These are phyloP conservation scores for Botrytis cinerea DNA, from an alignment of 2,329 filamentous ascomycete genomes.

Conservation along the genomic window DNA sequence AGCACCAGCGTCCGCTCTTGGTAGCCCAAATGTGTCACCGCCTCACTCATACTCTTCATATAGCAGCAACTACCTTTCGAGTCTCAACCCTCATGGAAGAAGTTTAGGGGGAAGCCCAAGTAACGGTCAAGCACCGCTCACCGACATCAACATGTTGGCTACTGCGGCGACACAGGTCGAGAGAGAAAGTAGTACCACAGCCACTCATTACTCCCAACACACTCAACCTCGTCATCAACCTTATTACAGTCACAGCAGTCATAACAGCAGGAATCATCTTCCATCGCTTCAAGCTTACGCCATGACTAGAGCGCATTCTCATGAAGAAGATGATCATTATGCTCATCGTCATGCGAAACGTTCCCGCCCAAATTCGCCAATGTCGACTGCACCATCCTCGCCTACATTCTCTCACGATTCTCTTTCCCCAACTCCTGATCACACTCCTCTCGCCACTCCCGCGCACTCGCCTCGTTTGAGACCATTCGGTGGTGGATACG, in stretches of 20 bases:
- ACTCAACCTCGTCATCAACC: conserved; percentile 55
- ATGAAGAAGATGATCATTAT: conserved; percentile 77
- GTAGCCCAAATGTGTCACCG: conserved; percentile 93
- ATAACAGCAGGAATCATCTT: conserved; percentile 49
- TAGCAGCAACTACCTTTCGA: conserved; percentile 54
- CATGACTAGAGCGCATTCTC: conserved; percentile 87
- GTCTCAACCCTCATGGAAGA: conserved; percentile 53
- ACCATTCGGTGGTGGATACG: conserved; percentile 68
- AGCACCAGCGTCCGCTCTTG: conserved; percentile 81
- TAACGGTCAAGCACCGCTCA: conserved; percentile 32
- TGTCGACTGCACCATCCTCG: conserved; percentile 93
- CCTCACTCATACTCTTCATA: conserved; percentile 83
- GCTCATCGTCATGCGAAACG: conserved; percentile 78
- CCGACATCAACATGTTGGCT: conserved; percentile 61
- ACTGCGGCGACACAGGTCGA: conserved; percentile 64
- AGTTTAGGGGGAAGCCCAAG: conserved; percentile 47
- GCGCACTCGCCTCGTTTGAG: conserved; percentile 91
- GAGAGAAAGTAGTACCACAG: conserved; percentile 50
- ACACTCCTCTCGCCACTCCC: conserved; percentile 96
- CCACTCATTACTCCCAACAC: conserved; percentile 41
- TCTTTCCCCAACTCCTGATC: conserved; percentile 90
- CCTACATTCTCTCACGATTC: conserved; percentile 97
- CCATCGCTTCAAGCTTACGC: conserved; percentile 75
- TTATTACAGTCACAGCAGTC: conserved; percentile 52
- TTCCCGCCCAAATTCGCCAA: conserved; percentile 89